Conservation (phyloP, 73 alveolate genomes). For the Uronychia setigera region DNA sequence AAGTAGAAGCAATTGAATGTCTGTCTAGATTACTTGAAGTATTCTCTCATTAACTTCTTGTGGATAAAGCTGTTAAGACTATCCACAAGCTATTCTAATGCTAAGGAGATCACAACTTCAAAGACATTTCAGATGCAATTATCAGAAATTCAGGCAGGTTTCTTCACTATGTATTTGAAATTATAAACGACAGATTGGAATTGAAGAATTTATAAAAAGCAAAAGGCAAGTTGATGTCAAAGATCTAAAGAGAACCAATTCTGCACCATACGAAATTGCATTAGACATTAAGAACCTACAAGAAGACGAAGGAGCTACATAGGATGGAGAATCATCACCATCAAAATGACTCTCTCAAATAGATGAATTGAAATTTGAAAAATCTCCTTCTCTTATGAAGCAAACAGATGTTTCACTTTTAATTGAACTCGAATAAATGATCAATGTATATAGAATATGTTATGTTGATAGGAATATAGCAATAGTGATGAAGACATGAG, state of each 20-base stretch:
- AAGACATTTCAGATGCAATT: not conserved
- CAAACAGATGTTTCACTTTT: not conserved
- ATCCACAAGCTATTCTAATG: not conserved
- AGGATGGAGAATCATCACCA: not conserved
- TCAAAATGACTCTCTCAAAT: not conserved
- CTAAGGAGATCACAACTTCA: not conserved
- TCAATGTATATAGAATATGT: no score
- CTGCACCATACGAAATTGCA: not conserved
- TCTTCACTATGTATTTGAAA: not conserved
- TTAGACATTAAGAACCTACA: not conserved
- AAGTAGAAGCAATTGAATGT: not conserved
- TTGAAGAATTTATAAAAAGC: not conserved
- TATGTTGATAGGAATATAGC: no score
- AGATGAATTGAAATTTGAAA: not conserved
- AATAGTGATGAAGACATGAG: not conserved
- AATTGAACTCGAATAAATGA: not conserved
- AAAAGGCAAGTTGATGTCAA: not conserved
- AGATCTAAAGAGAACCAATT: not conserved
- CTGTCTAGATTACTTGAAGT: not conserved
- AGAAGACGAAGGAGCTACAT: not conserved
- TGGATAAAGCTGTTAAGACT: not conserved
- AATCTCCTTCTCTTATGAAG: not conserved
- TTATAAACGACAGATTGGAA: not conserved
- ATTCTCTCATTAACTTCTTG: not conserved
- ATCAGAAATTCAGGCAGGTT: not conserved